These are phyloP conservation scores for Sporisorium graminicola DNA, from an alignment of 1,284 basidiomycete species.

Conservation along the genomic window DNA sequence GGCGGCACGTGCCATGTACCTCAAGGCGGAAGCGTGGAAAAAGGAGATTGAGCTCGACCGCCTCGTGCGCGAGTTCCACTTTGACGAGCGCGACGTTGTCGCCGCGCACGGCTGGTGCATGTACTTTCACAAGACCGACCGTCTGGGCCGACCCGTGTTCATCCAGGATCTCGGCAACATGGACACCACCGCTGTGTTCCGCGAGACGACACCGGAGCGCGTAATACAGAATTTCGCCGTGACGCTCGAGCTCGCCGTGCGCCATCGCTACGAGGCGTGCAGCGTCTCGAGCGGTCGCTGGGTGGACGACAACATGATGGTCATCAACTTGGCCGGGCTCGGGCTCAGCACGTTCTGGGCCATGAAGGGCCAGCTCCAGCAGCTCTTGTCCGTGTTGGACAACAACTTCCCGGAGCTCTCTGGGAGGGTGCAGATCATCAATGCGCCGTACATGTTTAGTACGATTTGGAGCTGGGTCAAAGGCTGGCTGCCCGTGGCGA, in stretches of 20 bases:
- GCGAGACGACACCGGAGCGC: slow-evolving; percentile 57
- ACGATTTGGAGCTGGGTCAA: slow-evolving; percentile 66
- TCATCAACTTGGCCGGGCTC: slow-evolving; percentile 62
- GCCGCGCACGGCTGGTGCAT: slow-evolving; percentile 65
- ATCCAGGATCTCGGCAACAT: slow-evolving; percentile 65
- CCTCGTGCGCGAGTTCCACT: slow-evolving; percentile 52
- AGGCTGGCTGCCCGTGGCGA: slow-evolving; percentile 63
- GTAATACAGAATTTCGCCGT: slow-evolving; percentile 66
- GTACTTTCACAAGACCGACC: slow-evolving; percentile 68
- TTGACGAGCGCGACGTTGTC: slow-evolving; percentile 59
- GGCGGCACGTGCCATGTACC: slow-evolving; percentile 60
- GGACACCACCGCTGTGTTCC: slow-evolving; percentile 54
- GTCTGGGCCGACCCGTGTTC: slow-evolving; percentile 65
- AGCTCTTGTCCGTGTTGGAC: slow-evolving; percentile 59
- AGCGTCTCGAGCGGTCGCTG: slow-evolving; percentile 40
- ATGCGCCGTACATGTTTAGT: slow-evolving; percentile 64
- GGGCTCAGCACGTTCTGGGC: slow-evolving; percentile 65
- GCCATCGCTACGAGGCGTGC: slow-evolving; percentile 60
- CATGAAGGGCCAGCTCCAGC: slow-evolving; percentile 64
- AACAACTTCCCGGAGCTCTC: slow-evolving; percentile 66
- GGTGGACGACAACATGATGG: slow-evolving; percentile 68
- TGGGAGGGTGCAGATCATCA: slow-evolving; percentile 68
- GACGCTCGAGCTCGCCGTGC: slow-evolving; percentile 64
- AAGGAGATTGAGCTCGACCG: slow-evolving; percentile 55
- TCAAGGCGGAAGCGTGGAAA: slow-evolving; percentile 62